phyloP scores from a whole-genome alignment of 139 green algal genomes.

The Tetradesmus obliquus region DNA sequence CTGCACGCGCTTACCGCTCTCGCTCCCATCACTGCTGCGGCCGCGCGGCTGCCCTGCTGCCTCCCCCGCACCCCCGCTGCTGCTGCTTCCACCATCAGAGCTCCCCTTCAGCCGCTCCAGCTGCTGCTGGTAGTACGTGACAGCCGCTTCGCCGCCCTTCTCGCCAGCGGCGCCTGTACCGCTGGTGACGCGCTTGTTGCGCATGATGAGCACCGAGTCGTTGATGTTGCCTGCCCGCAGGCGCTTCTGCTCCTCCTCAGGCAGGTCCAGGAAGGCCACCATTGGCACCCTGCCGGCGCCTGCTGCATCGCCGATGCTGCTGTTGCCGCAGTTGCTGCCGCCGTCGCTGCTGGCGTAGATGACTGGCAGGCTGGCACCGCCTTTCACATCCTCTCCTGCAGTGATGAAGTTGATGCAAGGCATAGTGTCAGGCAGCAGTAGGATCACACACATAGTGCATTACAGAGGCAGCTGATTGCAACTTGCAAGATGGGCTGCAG shows the following conservation, averaged over 20 bases:
- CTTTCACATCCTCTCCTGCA: neutral
- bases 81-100: neutral
- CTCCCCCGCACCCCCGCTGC: no score
- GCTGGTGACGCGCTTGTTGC: neutral
- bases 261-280: neutral
- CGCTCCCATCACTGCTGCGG: neutral
- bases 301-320: neutral
- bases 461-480: neutral
- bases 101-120: neutral
- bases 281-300: neutral
- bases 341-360: no score
- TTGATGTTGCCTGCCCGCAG: constrained; percentile 20
- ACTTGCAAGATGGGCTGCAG: neutral
- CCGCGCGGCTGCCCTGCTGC: neutral
- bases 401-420: neutral
- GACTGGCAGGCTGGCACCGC: neutral
- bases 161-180: neutral
- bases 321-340: neutral
- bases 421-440: neutral
- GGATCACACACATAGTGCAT: neutral
- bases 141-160: neutral
- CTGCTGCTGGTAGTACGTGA: neutral
- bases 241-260: neutral
- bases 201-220: constrained; percentile 30
- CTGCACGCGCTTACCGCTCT: neutral